A percentile compares a stretch with the other conserved stretches of the same genome.
phyloP scores from a whole-genome alignment of 2,329 filamentous ascomycete genomes.

The Venturiaceae sp. region DNA sequence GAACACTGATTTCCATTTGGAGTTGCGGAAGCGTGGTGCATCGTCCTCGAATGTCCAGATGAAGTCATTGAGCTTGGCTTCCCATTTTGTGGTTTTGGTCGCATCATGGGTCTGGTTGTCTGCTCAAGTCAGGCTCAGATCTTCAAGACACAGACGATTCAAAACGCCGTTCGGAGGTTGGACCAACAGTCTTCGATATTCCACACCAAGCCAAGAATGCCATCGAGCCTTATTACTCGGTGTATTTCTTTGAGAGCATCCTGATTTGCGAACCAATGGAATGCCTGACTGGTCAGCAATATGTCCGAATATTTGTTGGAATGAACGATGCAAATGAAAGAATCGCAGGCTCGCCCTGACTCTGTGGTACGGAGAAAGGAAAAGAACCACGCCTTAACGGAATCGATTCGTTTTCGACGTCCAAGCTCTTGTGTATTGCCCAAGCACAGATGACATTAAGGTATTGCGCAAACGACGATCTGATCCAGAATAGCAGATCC shows the following conservation, averaged over 20 bases:
- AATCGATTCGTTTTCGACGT: background rate
- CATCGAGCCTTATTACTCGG: slow-evolving; percentile 51
- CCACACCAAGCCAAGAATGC: slow-evolving; percentile 59
- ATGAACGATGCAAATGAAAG: background rate
- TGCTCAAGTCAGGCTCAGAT: slow-evolving; percentile 19
- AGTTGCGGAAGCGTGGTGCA: slow-evolving; percentile 53
- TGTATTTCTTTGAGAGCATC: slow-evolving; percentile 56
- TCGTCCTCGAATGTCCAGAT: slow-evolving; percentile 47
- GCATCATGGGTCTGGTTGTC: slow-evolving; percentile 52
- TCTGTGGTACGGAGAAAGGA: background rate
- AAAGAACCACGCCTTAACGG: background rate
- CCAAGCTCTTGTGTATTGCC: background rate
- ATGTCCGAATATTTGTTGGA: background rate
- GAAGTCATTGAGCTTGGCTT: slow-evolving; percentile 50
- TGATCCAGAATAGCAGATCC: too few relatives aligned
- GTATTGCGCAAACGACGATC: background rate
- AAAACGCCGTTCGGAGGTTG: slow-evolving; percentile 2
- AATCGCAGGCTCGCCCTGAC: background rate
- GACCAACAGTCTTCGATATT: slow-evolving; percentile 58
- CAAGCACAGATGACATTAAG: too few relatives aligned
- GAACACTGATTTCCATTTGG: slow-evolving; percentile 56
- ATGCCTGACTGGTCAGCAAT: slow-evolving; percentile 16
- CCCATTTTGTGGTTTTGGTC: slow-evolving; percentile 44
- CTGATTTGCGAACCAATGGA: slow-evolving; percentile 55
- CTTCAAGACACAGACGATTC: slow-evolving; percentile 6